phyloP scores from a whole-genome alignment of 1,284 basidiomycete genomes.

The Leucoagaricus sp. region DNA sequence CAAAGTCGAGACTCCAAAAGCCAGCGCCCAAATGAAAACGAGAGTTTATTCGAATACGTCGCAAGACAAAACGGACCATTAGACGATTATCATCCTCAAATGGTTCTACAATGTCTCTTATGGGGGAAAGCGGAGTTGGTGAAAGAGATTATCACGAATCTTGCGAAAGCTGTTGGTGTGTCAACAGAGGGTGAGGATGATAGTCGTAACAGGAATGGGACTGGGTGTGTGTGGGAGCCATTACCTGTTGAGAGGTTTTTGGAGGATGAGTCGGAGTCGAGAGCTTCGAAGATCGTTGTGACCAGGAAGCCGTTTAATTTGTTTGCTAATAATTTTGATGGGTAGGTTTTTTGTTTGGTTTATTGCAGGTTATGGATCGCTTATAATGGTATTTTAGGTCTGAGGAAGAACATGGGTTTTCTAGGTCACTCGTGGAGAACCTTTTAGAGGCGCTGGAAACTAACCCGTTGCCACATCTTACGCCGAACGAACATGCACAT shows the following conservation, averaged over 20 bases:
- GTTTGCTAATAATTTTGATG: conserved; percentile 41
- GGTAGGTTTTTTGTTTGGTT: conserved; percentile 30
- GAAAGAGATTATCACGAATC: conserved; percentile 74
- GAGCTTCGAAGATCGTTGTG: conserved; percentile 18
- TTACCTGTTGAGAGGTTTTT: conserved; percentile 59
- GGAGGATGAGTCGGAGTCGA: conserved; percentile 19
- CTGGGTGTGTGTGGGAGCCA: conserved; percentile 38
- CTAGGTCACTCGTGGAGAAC: conserved; percentile 56
- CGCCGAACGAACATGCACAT: conserved; percentile 76
- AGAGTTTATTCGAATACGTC: conserved; percentile 79
- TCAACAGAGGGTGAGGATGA: conserved; percentile 20
- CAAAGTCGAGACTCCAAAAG: conserved; percentile 23
- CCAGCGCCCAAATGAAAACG: conserved; percentile 29
- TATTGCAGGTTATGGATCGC: conserved; percentile 7
- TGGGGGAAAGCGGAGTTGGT: conserved; percentile 90
- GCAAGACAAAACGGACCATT: conserved; percentile 83
- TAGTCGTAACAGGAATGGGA: neutral
- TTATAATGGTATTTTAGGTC: conserved; percentile 31
- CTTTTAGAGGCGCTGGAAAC: conserved; percentile 68
- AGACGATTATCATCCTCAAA: conserved; percentile 88
- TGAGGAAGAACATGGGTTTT: conserved; percentile 62
- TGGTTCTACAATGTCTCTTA: conserved; percentile 86
- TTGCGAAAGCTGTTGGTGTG: conserved; percentile 37
- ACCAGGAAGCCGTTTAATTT: conserved; percentile 44
- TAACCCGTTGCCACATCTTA: conserved; percentile 67